phyloP scores from a whole-genome alignment of 441 rosid species.

The Pelargonium citronellum region DNA sequence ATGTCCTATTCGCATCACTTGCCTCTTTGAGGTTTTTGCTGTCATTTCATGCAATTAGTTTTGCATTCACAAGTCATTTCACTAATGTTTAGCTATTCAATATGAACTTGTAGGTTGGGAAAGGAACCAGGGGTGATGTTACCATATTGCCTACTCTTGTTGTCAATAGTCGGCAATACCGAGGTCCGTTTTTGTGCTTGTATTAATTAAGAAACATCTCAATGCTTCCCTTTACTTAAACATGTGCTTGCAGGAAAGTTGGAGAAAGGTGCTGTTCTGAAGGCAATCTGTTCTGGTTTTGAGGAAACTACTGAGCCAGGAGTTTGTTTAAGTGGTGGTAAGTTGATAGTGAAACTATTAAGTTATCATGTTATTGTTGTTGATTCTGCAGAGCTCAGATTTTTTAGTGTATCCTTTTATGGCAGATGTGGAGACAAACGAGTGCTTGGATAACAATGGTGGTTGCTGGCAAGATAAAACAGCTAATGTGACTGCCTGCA shows the following conservation, averaged over 20 bases:
- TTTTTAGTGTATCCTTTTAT: conserved; percentile 14
- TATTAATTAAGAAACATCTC: conserved; percentile 12
- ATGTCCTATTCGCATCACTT: background rate
- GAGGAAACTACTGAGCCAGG: conserved; percentile 96
- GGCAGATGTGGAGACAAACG: conserved; percentile 92
- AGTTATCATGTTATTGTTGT: conserved; percentile 2
- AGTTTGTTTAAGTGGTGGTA: conserved; percentile 84
- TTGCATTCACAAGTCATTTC: conserved; percentile 10
- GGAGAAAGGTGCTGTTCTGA: conserved; percentile 88
- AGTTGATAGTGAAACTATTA: conserved; percentile 19
- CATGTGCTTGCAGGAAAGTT: conserved; percentile 62
- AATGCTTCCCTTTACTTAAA: conserved; percentile 20
- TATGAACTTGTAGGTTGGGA: conserved; percentile 64
- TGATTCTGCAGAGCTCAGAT: background rate
- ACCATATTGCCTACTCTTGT: conserved; percentile 98
- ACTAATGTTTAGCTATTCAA: conserved; percentile 23
- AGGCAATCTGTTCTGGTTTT: conserved; percentile 94
- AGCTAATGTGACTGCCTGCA: conserved; percentile 91
- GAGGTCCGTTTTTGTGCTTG: conserved; percentile 49
- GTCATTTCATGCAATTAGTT: background rate
- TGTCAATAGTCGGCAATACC: conserved; percentile 89
- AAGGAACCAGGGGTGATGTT: conserved; percentile 98
- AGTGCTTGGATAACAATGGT: conserved; percentile 89
- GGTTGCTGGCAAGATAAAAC: conserved; percentile 90
- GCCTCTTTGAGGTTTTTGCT: conserved; percentile 6